Evolutionary conservation across 805 yeast genomes (phyloP).

Genomic region (Cyberlindnera nakhonratchasimensis): DNA sequence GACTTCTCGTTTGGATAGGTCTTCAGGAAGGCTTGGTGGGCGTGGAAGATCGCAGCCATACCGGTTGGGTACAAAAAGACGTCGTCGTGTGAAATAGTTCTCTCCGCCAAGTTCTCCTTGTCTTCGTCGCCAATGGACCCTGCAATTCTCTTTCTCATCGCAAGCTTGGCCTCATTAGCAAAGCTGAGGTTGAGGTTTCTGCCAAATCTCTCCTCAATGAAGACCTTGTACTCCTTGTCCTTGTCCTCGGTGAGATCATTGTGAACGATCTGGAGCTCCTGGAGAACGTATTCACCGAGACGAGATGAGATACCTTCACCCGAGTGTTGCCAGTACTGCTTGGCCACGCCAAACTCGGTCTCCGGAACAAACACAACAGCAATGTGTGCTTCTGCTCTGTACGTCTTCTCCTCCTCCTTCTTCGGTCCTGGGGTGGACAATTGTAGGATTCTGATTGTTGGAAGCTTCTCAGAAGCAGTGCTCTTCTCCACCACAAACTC

Average conservation of each 20-base stretch:
- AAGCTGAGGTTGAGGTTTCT: constrained; percentile 77
- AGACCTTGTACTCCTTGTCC: constrained; percentile 56
- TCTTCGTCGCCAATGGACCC: constrained; percentile 50
- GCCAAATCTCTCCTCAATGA: constrained; percentile 87
- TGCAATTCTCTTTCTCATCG: constrained; percentile 72
- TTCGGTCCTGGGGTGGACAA: constrained; percentile 67
- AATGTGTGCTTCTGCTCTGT: constrained; percentile 62
- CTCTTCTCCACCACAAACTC: constrained; percentile 57
- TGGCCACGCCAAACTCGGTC: constrained; percentile 57
- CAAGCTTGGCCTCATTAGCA: constrained; percentile 70
- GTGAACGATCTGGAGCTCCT: constrained; percentile 47
- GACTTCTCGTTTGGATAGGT: constrained; percentile 45
- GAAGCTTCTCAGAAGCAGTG: constrained; percentile 19
- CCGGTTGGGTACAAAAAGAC: constrained; percentile 87
- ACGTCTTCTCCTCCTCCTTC: constrained; percentile 53
- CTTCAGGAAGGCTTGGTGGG: constrained; percentile 58
- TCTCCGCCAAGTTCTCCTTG: constrained; percentile 18
- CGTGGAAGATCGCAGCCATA: constrained; percentile 85
- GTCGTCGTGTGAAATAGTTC: constrained; percentile 47
- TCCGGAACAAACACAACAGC: constrained; percentile 76
- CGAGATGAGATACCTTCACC: constrained; percentile 97
- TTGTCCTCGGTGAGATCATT: constrained; percentile 28
- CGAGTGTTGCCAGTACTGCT: constrained; percentile 93
- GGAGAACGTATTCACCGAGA: constrained; percentile 77
- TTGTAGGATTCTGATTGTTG: constrained; percentile 62